Evolutionary conservation across 192 early-diverging fungal genomes (phyloP).

Genomic region (Coemansia sp.): DNA sequence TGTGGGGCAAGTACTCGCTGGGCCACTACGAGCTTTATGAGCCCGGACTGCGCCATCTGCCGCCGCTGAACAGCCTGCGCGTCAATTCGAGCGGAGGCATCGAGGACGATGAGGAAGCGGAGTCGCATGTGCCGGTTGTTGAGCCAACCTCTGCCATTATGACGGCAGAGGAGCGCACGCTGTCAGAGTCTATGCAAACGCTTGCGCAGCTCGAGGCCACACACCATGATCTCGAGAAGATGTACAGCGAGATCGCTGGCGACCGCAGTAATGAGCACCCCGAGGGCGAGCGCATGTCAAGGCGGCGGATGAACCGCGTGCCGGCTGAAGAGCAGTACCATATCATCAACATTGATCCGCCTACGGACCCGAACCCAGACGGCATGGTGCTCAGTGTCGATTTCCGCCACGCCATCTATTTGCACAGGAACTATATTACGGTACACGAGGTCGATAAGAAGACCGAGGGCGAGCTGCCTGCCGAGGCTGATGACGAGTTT

Average conservation of each 20-base stretch:
- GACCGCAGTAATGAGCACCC: conserved; percentile 26
- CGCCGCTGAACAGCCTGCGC: conserved; percentile 40
- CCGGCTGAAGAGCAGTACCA: conserved; percentile 49
- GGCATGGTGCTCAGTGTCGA: conserved; percentile 43
- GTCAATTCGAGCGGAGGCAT: conserved; percentile 3
- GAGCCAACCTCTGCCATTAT: background rate
- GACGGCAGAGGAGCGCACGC: background rate
- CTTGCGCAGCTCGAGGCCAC: conserved; percentile 39
- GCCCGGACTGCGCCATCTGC: conserved; percentile 43
- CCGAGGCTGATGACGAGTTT: background rate
- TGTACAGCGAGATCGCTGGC: conserved; percentile 43
- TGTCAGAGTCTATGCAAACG: conserved; percentile 19
- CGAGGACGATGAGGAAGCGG: background rate
- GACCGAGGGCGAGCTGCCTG: background rate
- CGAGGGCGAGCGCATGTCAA: conserved; percentile 22
- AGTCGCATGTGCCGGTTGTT: background rate
- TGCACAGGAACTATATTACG: conserved; percentile 22
- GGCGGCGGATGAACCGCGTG: conserved; percentile 24
- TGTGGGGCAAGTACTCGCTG: conserved; percentile 50
- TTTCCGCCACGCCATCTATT: conserved; percentile 34
- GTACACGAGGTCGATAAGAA: conserved; percentile 28
- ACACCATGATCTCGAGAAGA: conserved; percentile 34
- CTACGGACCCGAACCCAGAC: conserved; percentile 21
- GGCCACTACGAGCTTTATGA: conserved; percentile 57
- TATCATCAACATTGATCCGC: conserved; percentile 48